Evolutionary conservation across 2,329 filamentous ascomycete genomes (phyloP).

Genomic region (Phyllosticta citriasiana): DNA sequence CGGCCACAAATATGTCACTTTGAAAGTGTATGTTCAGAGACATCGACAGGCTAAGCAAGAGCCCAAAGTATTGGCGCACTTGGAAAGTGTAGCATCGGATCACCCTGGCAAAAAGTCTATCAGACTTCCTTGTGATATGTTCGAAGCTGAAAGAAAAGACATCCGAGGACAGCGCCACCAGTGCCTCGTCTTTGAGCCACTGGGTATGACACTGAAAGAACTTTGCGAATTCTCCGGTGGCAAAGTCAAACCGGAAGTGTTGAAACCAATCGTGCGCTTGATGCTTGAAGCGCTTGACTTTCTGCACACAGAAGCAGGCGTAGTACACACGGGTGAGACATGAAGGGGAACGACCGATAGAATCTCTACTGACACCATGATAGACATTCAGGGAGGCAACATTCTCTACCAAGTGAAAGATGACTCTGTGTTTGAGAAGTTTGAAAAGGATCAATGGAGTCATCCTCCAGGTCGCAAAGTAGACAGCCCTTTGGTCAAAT

Average conservation of each 20-base stretch:
- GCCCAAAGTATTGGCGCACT: too few relatives aligned
- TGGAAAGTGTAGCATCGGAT: too few relatives aligned
- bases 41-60: too few relatives aligned
- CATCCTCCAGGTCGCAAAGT: neutral
- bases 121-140: too few relatives aligned
- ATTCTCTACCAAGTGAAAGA: neutral
- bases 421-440: neutral
- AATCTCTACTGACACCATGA: neutral
- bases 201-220: too few relatives aligned
- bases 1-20: slow-evolving; percentile 18
- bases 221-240: too few relatives aligned
- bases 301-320: neutral
- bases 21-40: slow-evolving; percentile 27
- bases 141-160: too few relatives aligned
- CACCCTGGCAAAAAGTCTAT: too few relatives aligned
- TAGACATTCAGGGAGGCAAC: neutral
- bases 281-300: neutral
- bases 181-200: too few relatives aligned
- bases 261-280: neutral
- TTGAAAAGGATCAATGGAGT: neutral
- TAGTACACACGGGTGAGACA: neutral
- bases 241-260: too few relatives aligned
- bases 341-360: neutral
- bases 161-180: too few relatives aligned
- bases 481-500: too few relatives aligned